phyloP scores from a whole-genome alignment of 2,329 filamentous ascomycete species.

The Stagonosporopsis chrysanthemi region DNA sequence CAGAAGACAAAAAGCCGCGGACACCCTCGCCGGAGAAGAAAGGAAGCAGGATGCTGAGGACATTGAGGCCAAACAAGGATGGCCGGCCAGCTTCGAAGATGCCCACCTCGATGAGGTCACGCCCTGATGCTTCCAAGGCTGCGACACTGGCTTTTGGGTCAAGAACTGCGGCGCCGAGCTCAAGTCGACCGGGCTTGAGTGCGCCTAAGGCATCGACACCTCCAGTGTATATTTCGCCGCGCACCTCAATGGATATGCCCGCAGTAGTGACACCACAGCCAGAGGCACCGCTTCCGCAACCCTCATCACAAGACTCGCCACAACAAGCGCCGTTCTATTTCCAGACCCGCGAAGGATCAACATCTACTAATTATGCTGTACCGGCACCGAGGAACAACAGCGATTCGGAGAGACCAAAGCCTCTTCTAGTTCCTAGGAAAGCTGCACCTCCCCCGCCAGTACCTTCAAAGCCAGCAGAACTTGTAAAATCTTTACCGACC shows the following conservation, averaged over 20 bases:
- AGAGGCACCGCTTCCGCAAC: constrained; percentile 29
- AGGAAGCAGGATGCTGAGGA: constrained; percentile 62
- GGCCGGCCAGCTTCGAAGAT: constrained; percentile 57
- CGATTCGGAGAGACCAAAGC: constrained; percentile 24
- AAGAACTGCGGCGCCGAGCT: constrained; percentile 30
- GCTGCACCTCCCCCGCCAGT: constrained; percentile 24
- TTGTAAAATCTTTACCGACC: constrained; percentile 14
- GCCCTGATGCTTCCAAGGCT: constrained; percentile 66
- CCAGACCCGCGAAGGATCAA: constrained; percentile 29
- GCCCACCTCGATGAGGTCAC: constrained; percentile 52
- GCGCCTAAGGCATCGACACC: constrained; percentile 26
- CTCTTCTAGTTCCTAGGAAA: constrained; percentile 17
- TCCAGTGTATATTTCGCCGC: constrained; percentile 30
- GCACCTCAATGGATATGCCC: constrained; percentile 42
- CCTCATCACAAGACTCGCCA: constrained; percentile 22
- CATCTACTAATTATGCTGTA: constrained; percentile 25
- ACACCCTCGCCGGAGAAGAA: constrained; percentile 70
- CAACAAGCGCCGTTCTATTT: constrained; percentile 35
- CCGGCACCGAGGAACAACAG: constrained; percentile 22
- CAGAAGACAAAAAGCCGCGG: constrained; percentile 57
- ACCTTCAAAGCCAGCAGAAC: constrained; percentile 32
- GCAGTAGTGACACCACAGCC: constrained; percentile 4
- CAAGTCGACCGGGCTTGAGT: constrained; percentile 26
- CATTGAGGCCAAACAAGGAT: constrained; percentile 58
- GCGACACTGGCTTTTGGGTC: constrained; percentile 68